These are phyloP conservation scores for Amoebophrya sp. DNA, from an alignment of 169 alveolate genomes.

Conservation along the genomic window DNA sequence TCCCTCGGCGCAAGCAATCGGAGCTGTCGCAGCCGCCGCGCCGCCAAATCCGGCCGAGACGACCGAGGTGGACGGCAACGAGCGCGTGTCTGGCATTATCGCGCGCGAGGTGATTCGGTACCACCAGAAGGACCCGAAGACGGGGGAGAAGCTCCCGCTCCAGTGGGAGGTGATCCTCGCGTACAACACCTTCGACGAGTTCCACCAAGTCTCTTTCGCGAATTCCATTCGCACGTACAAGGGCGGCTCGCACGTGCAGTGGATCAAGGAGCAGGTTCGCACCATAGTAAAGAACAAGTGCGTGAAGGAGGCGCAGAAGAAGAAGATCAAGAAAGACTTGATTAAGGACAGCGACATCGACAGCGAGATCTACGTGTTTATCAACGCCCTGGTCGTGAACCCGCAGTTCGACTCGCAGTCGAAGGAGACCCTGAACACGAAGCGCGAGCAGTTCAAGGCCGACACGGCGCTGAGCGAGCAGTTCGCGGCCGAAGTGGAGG, in stretches of 20 bases:
- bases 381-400: constrained; percentile 86
- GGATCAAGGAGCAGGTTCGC: constrained; percentile 74
- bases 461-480: constrained; percentile 71
- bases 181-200: neutral
- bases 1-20: constrained; percentile 2
- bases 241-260: constrained; percentile 95
- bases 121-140: too few relatives aligned
- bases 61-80: constrained; percentile 1
- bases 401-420: constrained; percentile 97
- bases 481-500: constrained; percentile 65
- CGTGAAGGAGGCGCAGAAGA: constrained; percentile 76
- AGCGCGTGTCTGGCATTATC: constrained; percentile 16
- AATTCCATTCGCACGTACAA: constrained; percentile 87
- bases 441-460: constrained; percentile 73
- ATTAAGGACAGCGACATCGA: constrained; percentile 18
- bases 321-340: constrained; percentile 56
- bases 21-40: neutral
- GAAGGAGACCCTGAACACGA: constrained; percentile 88
- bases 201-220: constrained; percentile 92
- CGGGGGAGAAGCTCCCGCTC: neutral
- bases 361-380: constrained; percentile 81
- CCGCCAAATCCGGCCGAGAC: neutral
- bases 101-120: constrained; percentile 23
- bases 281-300: constrained; percentile 82
- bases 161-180: neutral